phyloP scores from a whole-genome alignment of 257 asterid species.

The Henckelia pumila region DNA sequence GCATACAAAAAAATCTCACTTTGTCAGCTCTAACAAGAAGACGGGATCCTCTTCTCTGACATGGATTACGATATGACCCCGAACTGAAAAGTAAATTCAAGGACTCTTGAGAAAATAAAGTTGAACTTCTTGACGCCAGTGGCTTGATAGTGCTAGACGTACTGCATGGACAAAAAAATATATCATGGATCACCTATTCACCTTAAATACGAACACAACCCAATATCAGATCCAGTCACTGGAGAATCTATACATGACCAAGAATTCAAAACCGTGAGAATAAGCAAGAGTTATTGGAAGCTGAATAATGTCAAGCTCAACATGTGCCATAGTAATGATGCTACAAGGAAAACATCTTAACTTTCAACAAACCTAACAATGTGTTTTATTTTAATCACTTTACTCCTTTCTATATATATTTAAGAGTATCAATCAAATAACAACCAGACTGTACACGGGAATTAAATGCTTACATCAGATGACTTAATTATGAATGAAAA shows the following conservation, averaged over 20 bases:
- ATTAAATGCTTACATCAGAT: not conserved
- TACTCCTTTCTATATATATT: not conserved
- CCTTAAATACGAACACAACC: not conserved
- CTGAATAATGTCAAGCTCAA: not conserved
- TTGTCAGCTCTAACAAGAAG: slow-evolving; percentile 80
- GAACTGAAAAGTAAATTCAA: slow-evolving; percentile 52
- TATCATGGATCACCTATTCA: slow-evolving; percentile 9
- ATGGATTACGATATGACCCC: slow-evolving; percentile 34
- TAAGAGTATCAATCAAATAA: not conserved
- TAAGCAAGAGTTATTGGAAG: not conserved
- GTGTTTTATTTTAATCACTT: not conserved
- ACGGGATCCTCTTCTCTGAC: slow-evolving; percentile 55
- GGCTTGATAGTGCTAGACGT: slow-evolving; percentile 52
- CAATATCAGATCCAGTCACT: not conserved
- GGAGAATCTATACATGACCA: not conserved
- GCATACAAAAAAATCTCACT: slow-evolving; percentile 43
- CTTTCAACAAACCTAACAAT: not conserved
- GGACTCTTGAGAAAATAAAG: slow-evolving; percentile 57
- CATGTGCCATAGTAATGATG: not conserved
- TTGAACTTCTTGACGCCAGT: slow-evolving; percentile 62
- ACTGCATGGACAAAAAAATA: slow-evolving; percentile 45
- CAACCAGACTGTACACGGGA: not conserved
- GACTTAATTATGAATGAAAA: not conserved
- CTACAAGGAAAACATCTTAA: not conserved
- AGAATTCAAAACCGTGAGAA: not conserved